Evolutionary conservation across 2,329 filamentous ascomycete genomes (phyloP), one percentile per base, ranked within the genome.

Genomic region (Talaromyces sp.): DNA sequence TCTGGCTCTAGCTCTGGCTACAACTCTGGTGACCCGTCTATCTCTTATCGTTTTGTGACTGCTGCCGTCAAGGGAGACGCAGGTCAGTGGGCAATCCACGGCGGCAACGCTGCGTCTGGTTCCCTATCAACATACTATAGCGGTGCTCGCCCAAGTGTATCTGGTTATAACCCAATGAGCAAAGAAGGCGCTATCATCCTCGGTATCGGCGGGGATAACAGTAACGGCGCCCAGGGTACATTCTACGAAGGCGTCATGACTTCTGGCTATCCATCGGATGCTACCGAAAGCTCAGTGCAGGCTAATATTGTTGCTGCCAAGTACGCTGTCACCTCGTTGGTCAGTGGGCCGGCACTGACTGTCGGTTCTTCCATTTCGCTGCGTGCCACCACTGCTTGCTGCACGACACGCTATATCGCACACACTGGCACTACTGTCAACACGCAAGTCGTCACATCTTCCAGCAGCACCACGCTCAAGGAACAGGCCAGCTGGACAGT

Each of bases 241-340:
- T 60, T 60, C 29, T 60, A 60, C 43, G 58, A 60, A 55, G 58
- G 58, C 14, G 58, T 56, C 7, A 60, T 60, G 58, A 60, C 58
- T 21, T 50, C 31, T n/a, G 58, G 58, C 24, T 60, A 56, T 19
- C 58, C 58, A 14, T 56, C 58, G 3, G 58, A 60, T 43, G 53
- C 38, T 19, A 56, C 52, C 21, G 58, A 60, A 24, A 55, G 54
- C 21, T 26, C 52, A 11, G 58, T 60, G 43, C 58, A 60, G 43
- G 58, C 58, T 10, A 56, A 60, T 27, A 56, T 60, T 27, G 58
- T 60, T 6, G 53, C 58, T 21, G 58, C 58, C 21, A 38, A 38
- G 19, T 60, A 60, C 14, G 58, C 58, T 29, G 41, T 48, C 29
- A 54, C 57, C 8, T 54, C 57, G 26, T 54, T 60, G 32, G 53